Evolutionary conservation across 1,284 basidiomycete genomes (phyloP).

Genomic region (Puccinia polysora): DNA sequence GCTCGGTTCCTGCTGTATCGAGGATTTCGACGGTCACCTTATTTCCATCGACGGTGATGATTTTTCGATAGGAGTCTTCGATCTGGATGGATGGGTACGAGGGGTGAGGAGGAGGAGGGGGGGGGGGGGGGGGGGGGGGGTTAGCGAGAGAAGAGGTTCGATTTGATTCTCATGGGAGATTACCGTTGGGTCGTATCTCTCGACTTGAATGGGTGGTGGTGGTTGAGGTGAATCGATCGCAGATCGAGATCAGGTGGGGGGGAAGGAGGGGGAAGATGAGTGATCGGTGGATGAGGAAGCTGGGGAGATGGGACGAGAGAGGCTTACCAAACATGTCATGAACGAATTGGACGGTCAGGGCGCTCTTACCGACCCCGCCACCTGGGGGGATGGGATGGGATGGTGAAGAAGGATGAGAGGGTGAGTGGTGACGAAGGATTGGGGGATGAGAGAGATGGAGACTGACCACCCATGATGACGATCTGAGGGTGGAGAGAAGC

Average conservation of each 20-base stretch:
- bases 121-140: slow-evolving; percentile 56
- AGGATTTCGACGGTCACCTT: slow-evolving; percentile 67
- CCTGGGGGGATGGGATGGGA: slow-evolving; percentile 43
- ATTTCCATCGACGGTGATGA: slow-evolving; percentile 54
- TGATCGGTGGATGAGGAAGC: neutral
- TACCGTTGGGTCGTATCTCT: slow-evolving; percentile 44
- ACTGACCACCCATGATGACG: slow-evolving; percentile 44
- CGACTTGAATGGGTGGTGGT: slow-evolving; percentile 18
- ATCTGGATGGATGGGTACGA: slow-evolving; percentile 46
- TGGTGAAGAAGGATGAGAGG: neutral
- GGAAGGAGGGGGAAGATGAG: neutral
- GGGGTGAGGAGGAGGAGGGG: slow-evolving; percentile 56
- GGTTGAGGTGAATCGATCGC: neutral
- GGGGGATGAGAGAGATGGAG: neutral
- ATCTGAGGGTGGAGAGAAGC: slow-evolving; percentile 11
- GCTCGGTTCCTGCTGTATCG: slow-evolving; percentile 85
- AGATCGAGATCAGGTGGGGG: neutral
- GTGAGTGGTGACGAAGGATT: neutral
- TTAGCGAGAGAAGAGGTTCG: neutral
- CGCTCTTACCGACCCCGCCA: slow-evolving; percentile 69
- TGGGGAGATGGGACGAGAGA: neutral
- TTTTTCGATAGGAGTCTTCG: slow-evolving; percentile 54
- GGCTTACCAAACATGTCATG: slow-evolving; percentile 69
- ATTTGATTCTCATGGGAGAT: neutral
- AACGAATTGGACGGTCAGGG: slow-evolving; percentile 67